Conservation (phyloP, 805 yeast genomes). For the Saccharomyces mikatae region DNA sequence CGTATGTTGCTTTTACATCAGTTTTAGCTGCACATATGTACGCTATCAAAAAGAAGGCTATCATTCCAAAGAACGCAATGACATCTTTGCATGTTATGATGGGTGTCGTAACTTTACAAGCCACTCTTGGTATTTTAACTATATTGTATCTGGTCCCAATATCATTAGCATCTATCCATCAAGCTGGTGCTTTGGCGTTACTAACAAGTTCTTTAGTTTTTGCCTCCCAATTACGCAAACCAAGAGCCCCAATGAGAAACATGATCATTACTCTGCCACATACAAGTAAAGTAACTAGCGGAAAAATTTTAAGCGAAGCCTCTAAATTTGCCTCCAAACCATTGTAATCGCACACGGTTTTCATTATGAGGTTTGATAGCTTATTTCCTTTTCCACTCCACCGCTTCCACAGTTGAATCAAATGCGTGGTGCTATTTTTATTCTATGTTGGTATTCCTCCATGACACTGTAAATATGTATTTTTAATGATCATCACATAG, state of each 20-base stretch:
- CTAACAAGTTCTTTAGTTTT: slow-evolving; percentile 69
- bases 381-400: neutral
- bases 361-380: neutral
- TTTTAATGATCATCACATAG: neutral
- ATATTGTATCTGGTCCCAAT: slow-evolving; percentile 84
- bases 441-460: neutral
- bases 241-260: slow-evolving; percentile 39
- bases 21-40: slow-evolving; percentile 65
- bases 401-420: neutral
- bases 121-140: slow-evolving; percentile 77
- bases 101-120: slow-evolving; percentile 83
- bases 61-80: slow-evolving; percentile 51
- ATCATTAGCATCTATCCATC: slow-evolving; percentile 90
- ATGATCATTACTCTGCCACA: slow-evolving; percentile 27
- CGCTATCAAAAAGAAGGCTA: slow-evolving; percentile 45
- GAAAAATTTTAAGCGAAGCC: slow-evolving; percentile 32
- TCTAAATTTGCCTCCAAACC: slow-evolving; percentile 24
- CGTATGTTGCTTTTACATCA: slow-evolving; percentile 68
- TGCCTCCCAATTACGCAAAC: slow-evolving; percentile 50
- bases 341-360: neutral
- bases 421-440: neutral
- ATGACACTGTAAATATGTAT: slow-evolving; percentile 1
- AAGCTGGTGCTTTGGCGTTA: slow-evolving; percentile 90
- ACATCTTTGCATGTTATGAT: slow-evolving; percentile 56
- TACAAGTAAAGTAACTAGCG: slow-evolving; percentile 25